phyloP scores from a whole-genome alignment of 495 filamentous ascomycete genomes.

The Corynascus novoguineensis region DNA sequence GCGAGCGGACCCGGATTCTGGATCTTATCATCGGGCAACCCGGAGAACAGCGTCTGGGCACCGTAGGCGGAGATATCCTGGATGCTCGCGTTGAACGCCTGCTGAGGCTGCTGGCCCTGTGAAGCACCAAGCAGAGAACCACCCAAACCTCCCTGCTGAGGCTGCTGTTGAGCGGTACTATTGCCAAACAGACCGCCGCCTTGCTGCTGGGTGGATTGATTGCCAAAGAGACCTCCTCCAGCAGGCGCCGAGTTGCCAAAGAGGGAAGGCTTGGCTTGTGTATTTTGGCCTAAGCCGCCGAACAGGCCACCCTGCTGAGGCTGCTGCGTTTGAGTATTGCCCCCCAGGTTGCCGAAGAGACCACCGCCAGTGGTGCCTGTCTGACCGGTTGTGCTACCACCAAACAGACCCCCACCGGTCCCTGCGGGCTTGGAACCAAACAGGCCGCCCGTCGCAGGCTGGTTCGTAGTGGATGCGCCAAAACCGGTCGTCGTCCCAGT shows the following conservation, averaged over 20 bases:
- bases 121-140: conserved; percentile 40
- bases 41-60: conserved; percentile 69
- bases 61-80: conserved; percentile 77
- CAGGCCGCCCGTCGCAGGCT: conserved; percentile 46
- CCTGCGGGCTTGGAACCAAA: conserved; percentile 55
- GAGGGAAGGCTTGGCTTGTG: conserved; percentile 39
- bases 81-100: conserved; percentile 70
- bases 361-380: conserved; percentile 39
- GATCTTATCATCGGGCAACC: conserved; percentile 56
- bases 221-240: conserved; percentile 59
- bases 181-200: conserved; percentile 37
- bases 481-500: conserved; percentile 3
- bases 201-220: conserved; percentile 43
- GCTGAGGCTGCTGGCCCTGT: conserved; percentile 45
- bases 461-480: conserved; percentile 12
- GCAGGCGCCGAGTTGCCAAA: conserved; percentile 39
- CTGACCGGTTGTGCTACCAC: conserved; percentile 38
- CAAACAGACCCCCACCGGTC: conserved; percentile 44
- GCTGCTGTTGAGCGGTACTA: conserved; percentile 40
- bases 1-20: conserved; percentile 76
- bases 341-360: conserved; percentile 46
- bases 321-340: conserved; percentile 55
- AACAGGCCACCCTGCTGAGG: conserved; percentile 39
- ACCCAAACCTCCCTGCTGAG: conserved; percentile 33
- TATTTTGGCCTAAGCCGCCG: conserved; percentile 35